Evolutionary conservation across 768 basidiomycete species (phyloP), one percentile per base, ranked within the genome.

Genomic region (Tricholoma matsutake): DNA sequence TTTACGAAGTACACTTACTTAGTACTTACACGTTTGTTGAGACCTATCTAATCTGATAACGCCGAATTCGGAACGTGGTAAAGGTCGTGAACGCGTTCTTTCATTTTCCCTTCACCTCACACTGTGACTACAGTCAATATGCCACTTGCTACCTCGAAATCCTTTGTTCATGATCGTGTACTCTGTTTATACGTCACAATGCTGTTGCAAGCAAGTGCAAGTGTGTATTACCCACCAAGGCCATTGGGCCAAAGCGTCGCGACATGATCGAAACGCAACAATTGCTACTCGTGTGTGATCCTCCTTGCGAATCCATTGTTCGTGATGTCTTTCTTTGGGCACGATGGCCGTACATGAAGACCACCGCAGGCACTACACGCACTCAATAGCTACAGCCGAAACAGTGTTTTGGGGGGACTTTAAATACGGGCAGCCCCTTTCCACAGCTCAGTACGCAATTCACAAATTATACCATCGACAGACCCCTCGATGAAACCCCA

Each of bases 171-270:
- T 1, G 5, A 18, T 29, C 28, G 16, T 31, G 16, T n/a, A 4
- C 9, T 53, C 29, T n/a, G 29, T 53, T 4, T 29, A 31, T 53
- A 31, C 51, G 29, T 32, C 51, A 53, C 16, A 53, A 32, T 53
- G 37, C 53, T 35, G 32, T 32, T 32, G 54, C 31, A 14, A 32
- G 11, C 31, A 16, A 35, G 16, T 43, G 59, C 3, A n/a, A n/a
- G 22, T 25, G 3, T 43, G 28, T 55, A 60, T 60, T 45, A 60
- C 43, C 28, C 45, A 41, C 6, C 8, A 35, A 14, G 55, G 60
- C 49, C 60, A 61, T 56, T 56, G 60, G 55, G 60, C 49, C 60
- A 61, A 61, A 61, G 60, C 60, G 60, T 16, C 54, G 51, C 51
- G 28, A 28, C 28, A n/a, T 54, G 29, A 54, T 54, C 37, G 53